A percentile compares a stretch with the other conserved stretches of the same genome.
Evolutionary conservation across 1,139 yeast genomes (phyloP).

Genomic region (Debaryomycetaceae sp.): DNA sequence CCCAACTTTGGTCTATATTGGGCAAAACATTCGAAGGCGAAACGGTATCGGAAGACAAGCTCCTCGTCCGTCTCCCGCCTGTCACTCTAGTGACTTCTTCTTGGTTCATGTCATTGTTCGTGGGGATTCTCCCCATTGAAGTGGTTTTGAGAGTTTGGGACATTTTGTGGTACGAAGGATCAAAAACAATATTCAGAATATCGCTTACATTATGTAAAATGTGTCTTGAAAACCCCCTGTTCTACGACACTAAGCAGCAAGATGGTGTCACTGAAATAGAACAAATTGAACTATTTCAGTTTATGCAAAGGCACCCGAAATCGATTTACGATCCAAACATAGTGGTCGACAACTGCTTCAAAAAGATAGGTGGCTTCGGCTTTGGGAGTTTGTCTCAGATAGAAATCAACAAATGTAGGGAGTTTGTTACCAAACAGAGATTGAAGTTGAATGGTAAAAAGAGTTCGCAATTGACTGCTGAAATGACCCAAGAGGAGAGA

Average conservation of each 20-base stretch:
- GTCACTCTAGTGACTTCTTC: constrained; percentile 90
- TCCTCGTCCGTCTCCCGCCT: constrained; percentile 77
- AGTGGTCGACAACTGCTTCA: constrained; percentile 71
- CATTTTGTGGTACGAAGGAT: constrained; percentile 87
- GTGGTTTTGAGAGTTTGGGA: constrained; percentile 91
- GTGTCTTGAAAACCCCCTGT: constrained; percentile 61
- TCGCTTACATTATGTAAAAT: constrained; percentile 80
- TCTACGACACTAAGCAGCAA: constrained; percentile 14
- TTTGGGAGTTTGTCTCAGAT: constrained; percentile 76
- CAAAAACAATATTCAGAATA: constrained; percentile 79
- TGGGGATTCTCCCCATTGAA: constrained; percentile 84
- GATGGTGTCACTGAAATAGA: constrained; percentile 39
- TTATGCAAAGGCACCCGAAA: constrained; percentile 80
- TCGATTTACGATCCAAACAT: constrained; percentile 64
- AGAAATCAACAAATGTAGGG: constrained; percentile 73
- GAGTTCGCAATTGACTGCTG: constrained; percentile 25
- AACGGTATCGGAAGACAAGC: constrained; percentile 51
- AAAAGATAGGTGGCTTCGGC: constrained; percentile 63
- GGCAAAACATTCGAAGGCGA: constrained; percentile 45
- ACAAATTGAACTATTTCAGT: constrained; percentile 84
- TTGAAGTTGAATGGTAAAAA: constrained; percentile 40
- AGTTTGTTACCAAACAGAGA: constrained; percentile 68
- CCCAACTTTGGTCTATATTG: constrained; percentile 67
- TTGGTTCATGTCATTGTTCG: constrained; percentile 96
- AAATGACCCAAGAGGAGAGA: constrained; percentile 40